Evolutionary conservation across 1,284 basidiomycete species (phyloP).

Genomic region (Pseudozyma sp.): DNA sequence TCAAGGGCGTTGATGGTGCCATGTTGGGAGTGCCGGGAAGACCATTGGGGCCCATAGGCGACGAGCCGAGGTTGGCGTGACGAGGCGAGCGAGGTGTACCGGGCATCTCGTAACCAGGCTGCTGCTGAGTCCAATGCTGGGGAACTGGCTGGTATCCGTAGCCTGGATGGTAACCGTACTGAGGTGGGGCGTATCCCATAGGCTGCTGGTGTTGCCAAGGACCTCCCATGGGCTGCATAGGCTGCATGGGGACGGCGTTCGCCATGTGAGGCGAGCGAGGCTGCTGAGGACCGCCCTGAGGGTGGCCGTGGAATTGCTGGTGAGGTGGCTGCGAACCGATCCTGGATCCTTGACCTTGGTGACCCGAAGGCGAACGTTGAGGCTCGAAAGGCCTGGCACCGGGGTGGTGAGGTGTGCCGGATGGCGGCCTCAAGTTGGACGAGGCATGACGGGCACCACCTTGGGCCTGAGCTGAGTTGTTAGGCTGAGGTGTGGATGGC

Average conservation of each 20-base stretch:
- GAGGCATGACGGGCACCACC: conserved; percentile 39
- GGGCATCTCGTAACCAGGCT: conserved; percentile 57
- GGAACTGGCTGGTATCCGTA: conserved; percentile 57
- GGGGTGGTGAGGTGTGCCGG: conserved; percentile 45
- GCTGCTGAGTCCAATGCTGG: conserved; percentile 47
- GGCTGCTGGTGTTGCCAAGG: conserved; percentile 57
- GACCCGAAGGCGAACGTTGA: conserved; percentile 52
- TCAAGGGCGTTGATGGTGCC: conserved; percentile 48
- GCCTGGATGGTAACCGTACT: conserved; percentile 58
- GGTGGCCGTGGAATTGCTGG: conserved; percentile 52
- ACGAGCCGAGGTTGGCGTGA: conserved; percentile 55
- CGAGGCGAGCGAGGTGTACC: conserved; percentile 61
- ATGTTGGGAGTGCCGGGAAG: conserved; percentile 55
- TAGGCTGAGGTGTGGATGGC: conserved; percentile 36
- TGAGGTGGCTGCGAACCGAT: conserved; percentile 41
- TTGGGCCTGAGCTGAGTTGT: conserved; percentile 21
- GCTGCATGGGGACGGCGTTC: conserved; percentile 57
- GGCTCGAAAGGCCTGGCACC: conserved; percentile 56
- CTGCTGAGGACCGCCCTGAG: conserved; percentile 50
- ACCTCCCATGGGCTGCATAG: conserved; percentile 56
- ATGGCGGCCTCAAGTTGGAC: conserved; percentile 53
- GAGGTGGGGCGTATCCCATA: conserved; percentile 47
- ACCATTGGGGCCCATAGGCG: conserved; percentile 60
- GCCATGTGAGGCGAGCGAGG: conserved; percentile 61
- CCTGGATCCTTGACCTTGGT: conserved; percentile 40